Base-by-base conservation (phyloP, 768 basidiomycete species). In the Tubosaeta sp. region DNA sequence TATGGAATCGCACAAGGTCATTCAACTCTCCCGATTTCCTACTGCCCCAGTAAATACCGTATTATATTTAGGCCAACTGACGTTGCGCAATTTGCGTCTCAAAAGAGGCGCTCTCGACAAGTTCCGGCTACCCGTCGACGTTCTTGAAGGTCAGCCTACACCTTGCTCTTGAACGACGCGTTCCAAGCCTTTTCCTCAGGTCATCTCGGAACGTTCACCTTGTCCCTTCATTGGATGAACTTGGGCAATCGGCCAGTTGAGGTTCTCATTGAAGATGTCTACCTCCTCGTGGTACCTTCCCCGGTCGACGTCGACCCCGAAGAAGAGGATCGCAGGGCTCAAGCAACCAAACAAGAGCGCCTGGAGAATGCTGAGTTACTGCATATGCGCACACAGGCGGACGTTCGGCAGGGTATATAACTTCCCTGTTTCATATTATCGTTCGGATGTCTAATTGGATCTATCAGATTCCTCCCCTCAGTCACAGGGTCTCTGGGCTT, bases 61-160 rank as follows among this genome's bases (percentile, higher is more conserved):
- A 44, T 42, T 6, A 34, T 35, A 27, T 49, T 25, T 50, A 91
- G 88, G 90, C 36, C 84, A 88, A 69, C 68, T 91, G 44, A 87
- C 84, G 7, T 75, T 96, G 46, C 78, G 82, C 25, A 87, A 90
- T 59, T 70, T 99, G 44, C 86, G 85, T 47, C 78, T 99, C 58
- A 98, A 95, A 74, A 93, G 86, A 70, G 88, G 90, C 39, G 93
- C 90, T 0, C 74, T 99, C 44, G 96, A 98, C 70, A 93, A 95
- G 67, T 96, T 98, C 68, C 80, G 92, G 51, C 76, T 99, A 19
- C 96, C 96, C 0, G 84, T 99, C 1, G 94, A 98, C 74, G 93
- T 99, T 11, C 73, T 90, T 11, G 92, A 97, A 76, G 96, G 94
- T 88, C 40, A 52, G 46, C 19, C 21, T 14, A 21, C 14, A 34